These are phyloP conservation scores for Suillus brevipes DNA, from an alignment of 768 basidiomycete genomes.

Conservation along the genomic window DNA sequence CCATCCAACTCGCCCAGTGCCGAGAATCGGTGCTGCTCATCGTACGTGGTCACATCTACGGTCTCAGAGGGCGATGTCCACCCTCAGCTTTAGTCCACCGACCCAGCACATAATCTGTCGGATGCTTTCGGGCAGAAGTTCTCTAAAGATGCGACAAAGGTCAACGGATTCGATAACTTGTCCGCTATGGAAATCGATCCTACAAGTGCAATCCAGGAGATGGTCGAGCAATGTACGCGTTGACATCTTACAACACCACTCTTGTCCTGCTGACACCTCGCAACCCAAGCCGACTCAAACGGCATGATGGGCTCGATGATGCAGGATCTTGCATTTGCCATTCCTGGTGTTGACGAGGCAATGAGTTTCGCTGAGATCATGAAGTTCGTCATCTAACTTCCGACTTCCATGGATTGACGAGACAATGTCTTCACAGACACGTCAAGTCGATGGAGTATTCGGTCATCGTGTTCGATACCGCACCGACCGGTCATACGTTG, in stretches of 20 bases:
- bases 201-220: constrained; percentile 95
- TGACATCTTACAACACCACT: background rate
- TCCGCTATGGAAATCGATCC: constrained; percentile 99
- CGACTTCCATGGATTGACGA: background rate
- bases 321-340: constrained; percentile 99
- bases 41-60: constrained; percentile 47
- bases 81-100: constrained; percentile 71
- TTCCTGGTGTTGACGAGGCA: constrained; percentile 98
- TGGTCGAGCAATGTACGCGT: constrained; percentile 91
- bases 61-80: constrained; percentile 3
- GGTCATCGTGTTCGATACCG: constrained; percentile 99
- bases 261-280: constrained; percentile 6
- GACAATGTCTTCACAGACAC: constrained; percentile 55
- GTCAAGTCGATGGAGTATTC: constrained; percentile 99
- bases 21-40: constrained; percentile 97
- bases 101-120: constrained; percentile 99
- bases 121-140: constrained; percentile 99
- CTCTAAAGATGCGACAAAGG: constrained; percentile 97
- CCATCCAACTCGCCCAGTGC: constrained; percentile 89
- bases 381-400: constrained; percentile 64
- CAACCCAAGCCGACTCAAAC: constrained; percentile 71
- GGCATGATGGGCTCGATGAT: constrained; percentile 99
- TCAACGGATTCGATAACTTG: constrained; percentile 96
- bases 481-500: constrained; percentile 96
- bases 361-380: constrained; percentile 99